Evolutionary conservation across 345 rosid genomes (phyloP).

Genomic region (Citrus cavaleriei): DNA sequence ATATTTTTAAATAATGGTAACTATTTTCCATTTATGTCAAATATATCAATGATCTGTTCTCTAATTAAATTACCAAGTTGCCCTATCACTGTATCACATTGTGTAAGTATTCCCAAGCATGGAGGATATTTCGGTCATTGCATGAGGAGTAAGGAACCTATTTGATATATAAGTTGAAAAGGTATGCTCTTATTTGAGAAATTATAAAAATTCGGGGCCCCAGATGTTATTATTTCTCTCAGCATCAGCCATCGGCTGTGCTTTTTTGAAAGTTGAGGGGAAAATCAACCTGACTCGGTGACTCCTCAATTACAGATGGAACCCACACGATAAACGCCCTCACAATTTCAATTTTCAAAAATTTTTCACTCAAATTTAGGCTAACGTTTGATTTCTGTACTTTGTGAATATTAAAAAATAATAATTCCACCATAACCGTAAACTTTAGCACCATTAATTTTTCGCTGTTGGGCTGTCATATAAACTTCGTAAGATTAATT

Average conservation of each 20-base stretch:
- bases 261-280: not conserved
- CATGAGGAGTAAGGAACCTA: not conserved
- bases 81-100: no score
- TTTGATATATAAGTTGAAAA: not conserved
- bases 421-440: not conserved
- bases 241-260: not conserved
- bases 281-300: not conserved
- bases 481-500: not conserved
- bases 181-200: not conserved
- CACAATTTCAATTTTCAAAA: not conserved
- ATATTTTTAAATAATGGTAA: no score
- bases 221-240: not conserved
- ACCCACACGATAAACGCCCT: not conserved
- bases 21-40: no score
- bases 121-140: not conserved
- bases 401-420: not conserved
- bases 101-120: no score
- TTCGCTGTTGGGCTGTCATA: not conserved
- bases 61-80: no score
- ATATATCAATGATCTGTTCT: not conserved
- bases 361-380: not conserved
- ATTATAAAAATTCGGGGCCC: not conserved
- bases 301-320: not conserved
- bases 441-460: not conserved
- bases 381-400: not conserved